Percentiles rank a stretch among this genome's conserved stretches.
These are phyloP conservation scores for Russula ochroleuca DNA, from an alignment of 768 basidiomycete genomes.

Conservation along the genomic window DNA sequence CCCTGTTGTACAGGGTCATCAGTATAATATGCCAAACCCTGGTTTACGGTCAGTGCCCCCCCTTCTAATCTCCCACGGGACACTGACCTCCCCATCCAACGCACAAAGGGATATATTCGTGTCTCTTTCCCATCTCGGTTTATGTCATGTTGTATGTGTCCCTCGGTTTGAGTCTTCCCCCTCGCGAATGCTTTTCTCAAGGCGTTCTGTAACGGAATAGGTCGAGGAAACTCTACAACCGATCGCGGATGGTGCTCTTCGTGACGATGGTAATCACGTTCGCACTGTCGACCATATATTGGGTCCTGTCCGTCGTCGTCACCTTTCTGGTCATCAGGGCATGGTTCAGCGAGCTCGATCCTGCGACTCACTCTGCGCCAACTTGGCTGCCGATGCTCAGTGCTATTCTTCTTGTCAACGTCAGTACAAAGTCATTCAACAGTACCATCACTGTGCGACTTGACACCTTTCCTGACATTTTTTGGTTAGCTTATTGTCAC, in stretches of 20 bases:
- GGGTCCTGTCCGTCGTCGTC: neutral
- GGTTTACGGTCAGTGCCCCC: conserved; percentile 1
- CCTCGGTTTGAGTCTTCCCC: neutral
- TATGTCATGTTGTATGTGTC: conserved; percentile 9
- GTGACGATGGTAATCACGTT: conserved; percentile 5
- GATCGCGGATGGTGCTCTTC: conserved; percentile 1
- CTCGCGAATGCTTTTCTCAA: neutral
- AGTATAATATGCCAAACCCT: conserved; percentile 6
- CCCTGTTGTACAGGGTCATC: conserved; percentile 6
- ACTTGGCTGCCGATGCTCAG: conserved; percentile 2
- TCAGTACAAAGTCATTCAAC: neutral
- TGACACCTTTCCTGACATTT: neutral
- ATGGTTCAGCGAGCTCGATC: neutral
- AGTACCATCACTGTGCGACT: too few relatives aligned
- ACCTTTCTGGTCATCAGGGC: neutral
- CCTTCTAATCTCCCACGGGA: neutral
- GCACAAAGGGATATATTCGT: conserved; percentile 11
- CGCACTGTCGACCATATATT: conserved; percentile 5
- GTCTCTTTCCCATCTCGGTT: conserved; percentile 5
- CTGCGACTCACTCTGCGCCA: neutral
- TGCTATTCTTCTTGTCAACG: conserved; percentile 9
- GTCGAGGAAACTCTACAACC: neutral
- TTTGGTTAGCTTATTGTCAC: conserved; percentile 8
- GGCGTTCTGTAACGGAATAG: neutral
- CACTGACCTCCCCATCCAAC: neutral